A percentile compares a stretch with the other conserved stretches of the same genome.
These are phyloP conservation scores for Blastocystis sp. DNA, from an alignment of 352 stramenopile species.

Conservation along the genomic window DNA sequence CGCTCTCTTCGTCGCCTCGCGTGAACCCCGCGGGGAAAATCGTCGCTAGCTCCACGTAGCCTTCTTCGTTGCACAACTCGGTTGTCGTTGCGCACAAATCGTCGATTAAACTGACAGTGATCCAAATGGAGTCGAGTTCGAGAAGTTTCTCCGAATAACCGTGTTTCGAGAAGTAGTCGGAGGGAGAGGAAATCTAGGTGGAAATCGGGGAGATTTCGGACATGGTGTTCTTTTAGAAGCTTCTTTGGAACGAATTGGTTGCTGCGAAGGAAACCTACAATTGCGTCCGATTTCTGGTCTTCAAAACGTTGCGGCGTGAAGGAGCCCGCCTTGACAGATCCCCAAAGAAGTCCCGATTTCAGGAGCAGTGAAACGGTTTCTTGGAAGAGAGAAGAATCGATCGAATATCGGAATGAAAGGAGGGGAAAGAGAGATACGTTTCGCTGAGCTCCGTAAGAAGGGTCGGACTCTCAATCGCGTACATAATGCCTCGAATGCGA, in stretches of 20 bases:
- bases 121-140: slow-evolving; percentile 6
- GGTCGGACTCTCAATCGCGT: background rate
- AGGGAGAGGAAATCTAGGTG: background rate
- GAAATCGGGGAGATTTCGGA: background rate
- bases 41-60: background rate
- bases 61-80: slow-evolving; percentile 30
- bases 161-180: slow-evolving; percentile 20
- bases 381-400: background rate
- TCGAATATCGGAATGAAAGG: background rate
- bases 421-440: background rate
- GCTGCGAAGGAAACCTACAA: background rate
- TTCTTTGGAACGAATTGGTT: slow-evolving; percentile 41
- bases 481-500: background rate
- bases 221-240: background rate
- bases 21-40: background rate
- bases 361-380: background rate
- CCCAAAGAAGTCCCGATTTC: background rate
- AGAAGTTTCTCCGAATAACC: background rate
- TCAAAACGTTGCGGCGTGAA: background rate
- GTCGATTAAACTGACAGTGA: background rate
- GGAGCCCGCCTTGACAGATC: background rate
- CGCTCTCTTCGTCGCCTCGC: background rate
- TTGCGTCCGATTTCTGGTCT: background rate
- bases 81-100: background rate
- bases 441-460: slow-evolving; percentile 19